phyloP scores from a whole-genome alignment of 768 basidiomycete species.

The Sporobolomyces pararoseus region DNA sequence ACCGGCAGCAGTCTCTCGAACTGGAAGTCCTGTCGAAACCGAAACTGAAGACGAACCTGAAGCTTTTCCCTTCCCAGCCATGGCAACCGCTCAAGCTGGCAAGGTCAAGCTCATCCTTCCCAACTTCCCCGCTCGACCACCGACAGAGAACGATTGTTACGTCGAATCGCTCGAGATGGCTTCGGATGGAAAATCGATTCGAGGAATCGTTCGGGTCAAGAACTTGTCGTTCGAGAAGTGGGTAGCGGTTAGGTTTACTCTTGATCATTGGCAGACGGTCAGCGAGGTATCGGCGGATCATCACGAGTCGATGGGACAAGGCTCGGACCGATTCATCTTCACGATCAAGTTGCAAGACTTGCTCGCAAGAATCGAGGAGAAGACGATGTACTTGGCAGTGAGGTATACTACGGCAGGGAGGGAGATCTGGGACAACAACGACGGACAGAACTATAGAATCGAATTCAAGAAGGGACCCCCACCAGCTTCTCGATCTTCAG shows the following conservation, averaged over 20 bases:
- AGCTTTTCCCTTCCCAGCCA: constrained; percentile 51
- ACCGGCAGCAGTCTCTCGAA: constrained; percentile 84
- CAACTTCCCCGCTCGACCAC: constrained; percentile 60
- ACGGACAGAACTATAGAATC: constrained; percentile 70
- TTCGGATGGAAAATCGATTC: constrained; percentile 55
- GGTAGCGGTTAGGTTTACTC: constrained; percentile 83
- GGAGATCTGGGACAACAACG: constrained; percentile 93
- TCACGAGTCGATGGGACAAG: constrained; percentile 52
- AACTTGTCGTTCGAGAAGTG: constrained; percentile 85
- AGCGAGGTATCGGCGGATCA: constrained; percentile 82
- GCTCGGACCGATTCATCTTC: constrained; percentile 72
- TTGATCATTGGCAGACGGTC: constrained; percentile 93
- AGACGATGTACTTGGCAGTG: constrained; percentile 73
- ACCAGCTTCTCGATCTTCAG: background rate
- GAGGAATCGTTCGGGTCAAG: constrained; percentile 71
- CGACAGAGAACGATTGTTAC: constrained; percentile 47
- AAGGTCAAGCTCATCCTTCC: constrained; percentile 59
- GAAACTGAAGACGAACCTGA: constrained; percentile 55
- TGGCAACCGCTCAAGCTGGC: constrained; percentile 41
- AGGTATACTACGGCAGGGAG: constrained; percentile 60
- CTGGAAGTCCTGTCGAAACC: constrained; percentile 69
- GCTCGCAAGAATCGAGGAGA: constrained; percentile 70
- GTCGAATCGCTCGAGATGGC: constrained; percentile 53
- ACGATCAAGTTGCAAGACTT: constrained; percentile 71
- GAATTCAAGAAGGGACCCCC: constrained; percentile 56